Evolutionary conservation across 2,329 filamentous ascomycete species (phyloP).

Genomic region (Fusarium subtropicale): DNA sequence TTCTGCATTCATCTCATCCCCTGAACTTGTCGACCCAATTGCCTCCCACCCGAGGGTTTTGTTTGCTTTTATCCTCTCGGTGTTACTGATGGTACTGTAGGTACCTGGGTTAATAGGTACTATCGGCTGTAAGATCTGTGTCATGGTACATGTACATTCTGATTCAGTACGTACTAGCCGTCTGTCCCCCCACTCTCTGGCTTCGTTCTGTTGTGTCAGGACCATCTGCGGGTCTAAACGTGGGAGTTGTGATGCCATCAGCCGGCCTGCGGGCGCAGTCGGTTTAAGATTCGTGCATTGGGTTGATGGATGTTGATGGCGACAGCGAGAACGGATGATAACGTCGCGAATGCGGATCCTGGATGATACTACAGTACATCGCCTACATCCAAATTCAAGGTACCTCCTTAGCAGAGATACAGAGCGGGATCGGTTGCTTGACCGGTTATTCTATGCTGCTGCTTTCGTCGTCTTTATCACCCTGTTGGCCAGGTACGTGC

Average conservation of each 20-base stretch:
- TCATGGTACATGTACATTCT: neutral
- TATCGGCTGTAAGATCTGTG: neutral
- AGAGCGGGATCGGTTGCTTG: constrained; percentile 12
- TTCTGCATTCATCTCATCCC: neutral
- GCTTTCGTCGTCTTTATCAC: constrained; percentile 6
- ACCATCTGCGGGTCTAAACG: constrained; percentile 45
- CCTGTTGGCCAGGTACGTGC: constrained; percentile 7
- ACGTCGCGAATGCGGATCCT: constrained; percentile 43
- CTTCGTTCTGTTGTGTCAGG: constrained; percentile 43
- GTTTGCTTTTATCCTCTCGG: constrained; percentile 35
- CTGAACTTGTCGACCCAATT: neutral
- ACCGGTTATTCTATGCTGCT: neutral
- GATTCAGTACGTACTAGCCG: neutral
- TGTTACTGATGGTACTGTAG: constrained; percentile 12
- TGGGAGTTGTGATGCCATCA: constrained; percentile 50
- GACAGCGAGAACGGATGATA: constrained; percentile 44
- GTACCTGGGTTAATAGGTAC: neutral
- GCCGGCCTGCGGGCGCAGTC: constrained; percentile 47
- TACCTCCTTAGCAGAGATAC: constrained; percentile 23
- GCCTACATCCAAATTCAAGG: neutral
- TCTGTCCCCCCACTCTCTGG: constrained; percentile 38
- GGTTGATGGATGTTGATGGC: constrained; percentile 32
- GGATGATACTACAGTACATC: neutral
- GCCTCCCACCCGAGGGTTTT: neutral
- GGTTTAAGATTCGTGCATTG: constrained; percentile 46